Conservation (phyloP, 495 filamentous ascomycete genomes). For the Poronia punctata region DNA sequence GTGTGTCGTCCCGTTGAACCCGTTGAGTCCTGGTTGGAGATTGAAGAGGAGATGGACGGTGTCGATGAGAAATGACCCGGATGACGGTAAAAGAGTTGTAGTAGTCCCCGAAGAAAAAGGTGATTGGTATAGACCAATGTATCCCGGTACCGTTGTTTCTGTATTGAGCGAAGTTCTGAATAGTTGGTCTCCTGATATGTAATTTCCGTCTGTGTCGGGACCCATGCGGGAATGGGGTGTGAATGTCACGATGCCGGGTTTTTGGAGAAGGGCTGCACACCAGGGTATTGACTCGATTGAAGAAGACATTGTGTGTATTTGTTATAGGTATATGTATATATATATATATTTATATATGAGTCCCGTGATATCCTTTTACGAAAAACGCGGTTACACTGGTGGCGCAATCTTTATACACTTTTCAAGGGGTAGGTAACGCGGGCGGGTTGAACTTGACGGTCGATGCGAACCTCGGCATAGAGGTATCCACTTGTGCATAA, state of each 20-base stretch:
- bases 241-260: background rate
- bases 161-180: constrained; percentile 5
- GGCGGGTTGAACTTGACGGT: too few species aligned
- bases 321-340: too few species aligned
- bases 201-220: too few species aligned
- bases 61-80: background rate
- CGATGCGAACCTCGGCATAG: too few species aligned
- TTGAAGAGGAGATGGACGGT: constrained; percentile 1
- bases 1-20: constrained; percentile 7
- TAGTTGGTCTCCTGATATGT: constrained; percentile 3
- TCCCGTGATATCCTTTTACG: too few species aligned
- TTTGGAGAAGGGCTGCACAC: background rate
- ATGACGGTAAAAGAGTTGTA: background rate
- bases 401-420: too few species aligned
- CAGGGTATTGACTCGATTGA: background rate
- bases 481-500: too few species aligned
- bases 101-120: background rate
- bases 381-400: too few species aligned
- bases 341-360: too few species aligned
- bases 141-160: background rate
- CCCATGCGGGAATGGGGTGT: background rate
- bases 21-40: constrained; percentile 1
- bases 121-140: constrained; percentile 6
- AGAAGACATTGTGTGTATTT: background rate
- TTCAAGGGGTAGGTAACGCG: too few species aligned